phyloP scores from a whole-genome alignment of 2,329 filamentous ascomycete species.

The Pseudogymnoascus sp. region DNA sequence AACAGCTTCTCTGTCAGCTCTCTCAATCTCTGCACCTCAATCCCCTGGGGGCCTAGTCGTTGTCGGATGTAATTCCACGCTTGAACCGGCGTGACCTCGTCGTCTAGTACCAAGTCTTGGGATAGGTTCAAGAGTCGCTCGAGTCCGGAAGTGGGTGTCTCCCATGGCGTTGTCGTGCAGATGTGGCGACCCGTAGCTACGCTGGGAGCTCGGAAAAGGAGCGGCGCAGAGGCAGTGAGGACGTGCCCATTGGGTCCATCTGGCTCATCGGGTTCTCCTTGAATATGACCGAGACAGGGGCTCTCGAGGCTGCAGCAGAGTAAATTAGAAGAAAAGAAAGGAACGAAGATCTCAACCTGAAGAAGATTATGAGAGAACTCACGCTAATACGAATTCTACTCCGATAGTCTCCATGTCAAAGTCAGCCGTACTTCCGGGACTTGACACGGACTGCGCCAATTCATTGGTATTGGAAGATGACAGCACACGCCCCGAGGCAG shows the following conservation, averaged over 20 bases:
- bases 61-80: constrained; percentile 31
- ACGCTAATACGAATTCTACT: not conserved
- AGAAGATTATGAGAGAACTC: not conserved
- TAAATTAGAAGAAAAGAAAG: not conserved
- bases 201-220: not conserved
- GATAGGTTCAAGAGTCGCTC: constrained; percentile 24
- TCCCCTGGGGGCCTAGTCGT: constrained; percentile 27
- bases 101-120: constrained; percentile 24
- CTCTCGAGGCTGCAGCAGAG: not conserved
- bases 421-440: not conserved
- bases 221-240: not conserved
- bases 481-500: not conserved
- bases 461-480: not conserved
- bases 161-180: constrained; percentile 10
- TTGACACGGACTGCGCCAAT: not conserved
- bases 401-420: not conserved
- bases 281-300: not conserved
- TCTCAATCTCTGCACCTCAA: constrained; percentile 26
- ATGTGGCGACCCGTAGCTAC: not conserved
- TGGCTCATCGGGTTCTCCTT: not conserved
- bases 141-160: constrained; percentile 21
- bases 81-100: constrained; percentile 34
- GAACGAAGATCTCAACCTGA: not conserved
- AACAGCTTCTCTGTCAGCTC: constrained; percentile 25
- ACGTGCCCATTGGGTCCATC: not conserved